Percentiles rank a stretch among this genome's conserved stretches.
Conservation (phyloP, 208 protist genomes). For the Wallacemonas rigidus region DNA sequence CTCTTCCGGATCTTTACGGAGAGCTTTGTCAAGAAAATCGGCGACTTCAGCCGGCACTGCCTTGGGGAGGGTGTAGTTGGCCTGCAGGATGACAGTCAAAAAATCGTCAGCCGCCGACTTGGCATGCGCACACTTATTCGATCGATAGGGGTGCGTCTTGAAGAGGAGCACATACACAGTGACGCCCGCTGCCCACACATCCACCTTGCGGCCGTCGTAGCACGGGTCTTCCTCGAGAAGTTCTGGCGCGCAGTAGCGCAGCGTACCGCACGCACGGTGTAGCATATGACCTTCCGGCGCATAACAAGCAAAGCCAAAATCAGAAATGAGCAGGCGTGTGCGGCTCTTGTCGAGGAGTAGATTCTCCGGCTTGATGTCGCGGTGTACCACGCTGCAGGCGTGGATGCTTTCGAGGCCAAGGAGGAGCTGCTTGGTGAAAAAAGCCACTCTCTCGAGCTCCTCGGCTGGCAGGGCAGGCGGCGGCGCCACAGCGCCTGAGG, state of each 20-base stretch:
- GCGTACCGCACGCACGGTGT: conserved; percentile 73
- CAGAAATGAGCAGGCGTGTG: conserved; percentile 70
- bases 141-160: conserved; percentile 73
- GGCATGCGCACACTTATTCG: conserved; percentile 54
- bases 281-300: conserved; percentile 38
- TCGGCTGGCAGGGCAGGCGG: conserved; percentile 15
- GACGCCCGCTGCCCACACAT: conserved; percentile 90
- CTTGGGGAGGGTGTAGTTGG: conserved; percentile 55
- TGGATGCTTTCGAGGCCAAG: conserved; percentile 65
- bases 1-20: conserved; percentile 64
- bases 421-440: conserved; percentile 71
- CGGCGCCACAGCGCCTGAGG: background rate
- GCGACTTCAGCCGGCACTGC: conserved; percentile 45
- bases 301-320: conserved; percentile 89
- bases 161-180: conserved; percentile 93
- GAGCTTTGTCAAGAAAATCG: conserved; percentile 73
- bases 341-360: conserved; percentile 66
- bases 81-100: conserved; percentile 59
- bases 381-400: conserved; percentile 73
- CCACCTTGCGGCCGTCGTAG: conserved; percentile 91
- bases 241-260: conserved; percentile 86
- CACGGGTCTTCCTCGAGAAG: conserved; percentile 59
- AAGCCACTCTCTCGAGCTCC: conserved; percentile 14
- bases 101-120: conserved; percentile 47
- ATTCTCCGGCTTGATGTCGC: conserved; percentile 91